phyloP scores from a whole-genome alignment of 2,329 filamentous ascomycete genomes.

The Daldinia sp. region DNA sequence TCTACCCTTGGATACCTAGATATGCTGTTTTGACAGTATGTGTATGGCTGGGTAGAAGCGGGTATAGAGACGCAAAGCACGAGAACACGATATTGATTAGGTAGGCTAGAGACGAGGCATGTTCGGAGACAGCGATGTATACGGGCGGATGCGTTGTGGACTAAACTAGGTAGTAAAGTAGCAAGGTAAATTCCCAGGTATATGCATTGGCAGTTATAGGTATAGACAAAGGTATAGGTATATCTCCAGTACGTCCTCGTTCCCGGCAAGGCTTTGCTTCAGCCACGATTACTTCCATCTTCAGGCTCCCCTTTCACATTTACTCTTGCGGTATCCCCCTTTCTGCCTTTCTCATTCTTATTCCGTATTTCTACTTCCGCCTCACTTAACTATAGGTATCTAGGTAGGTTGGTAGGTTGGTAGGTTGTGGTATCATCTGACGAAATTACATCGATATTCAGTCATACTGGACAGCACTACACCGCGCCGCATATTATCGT shows the following conservation, averaged over 20 bases:
- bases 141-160: background rate
- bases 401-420: no score
- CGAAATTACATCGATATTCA: conserved; percentile 8
- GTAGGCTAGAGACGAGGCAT: background rate
- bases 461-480: background rate
- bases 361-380: background rate
- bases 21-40: background rate
- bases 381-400: background rate
- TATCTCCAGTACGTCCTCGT: background rate
- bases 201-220: background rate
- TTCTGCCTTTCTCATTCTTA: background rate
- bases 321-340: background rate
- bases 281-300: conserved; percentile 3
- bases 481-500: background rate
- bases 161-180: background rate
- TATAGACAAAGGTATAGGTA: conserved; percentile 4
- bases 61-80: background rate
- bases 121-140: background rate
- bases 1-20: background rate
- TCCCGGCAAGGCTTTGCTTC: background rate
- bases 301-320: background rate
- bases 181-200: background rate
- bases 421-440: conserved; percentile 16
- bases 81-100: no score
- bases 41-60: background rate